Evolutionary conservation across 1,139 yeast species (phyloP).

Genomic region (Suhomyces wounanorum): DNA sequence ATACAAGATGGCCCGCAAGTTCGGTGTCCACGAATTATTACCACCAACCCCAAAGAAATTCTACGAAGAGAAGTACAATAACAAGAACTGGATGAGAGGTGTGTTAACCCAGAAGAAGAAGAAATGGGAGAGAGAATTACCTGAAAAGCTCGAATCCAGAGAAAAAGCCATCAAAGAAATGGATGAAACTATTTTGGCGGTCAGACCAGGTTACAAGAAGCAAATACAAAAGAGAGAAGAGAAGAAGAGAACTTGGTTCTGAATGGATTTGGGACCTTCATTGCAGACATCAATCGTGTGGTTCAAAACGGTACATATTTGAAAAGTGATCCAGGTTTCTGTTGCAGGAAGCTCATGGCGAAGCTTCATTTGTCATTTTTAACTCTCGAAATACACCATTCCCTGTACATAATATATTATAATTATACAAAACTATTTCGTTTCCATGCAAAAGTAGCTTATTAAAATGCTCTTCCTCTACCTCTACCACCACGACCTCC

Average conservation of each 20-base stretch:
- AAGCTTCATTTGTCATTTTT: not conserved
- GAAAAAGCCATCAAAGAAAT: slow-evolving; percentile 68
- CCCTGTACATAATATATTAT: slow-evolving; percentile 12
- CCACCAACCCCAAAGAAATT: slow-evolving; percentile 78
- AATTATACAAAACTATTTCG: slow-evolving; percentile 8
- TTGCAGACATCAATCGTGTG: not conserved
- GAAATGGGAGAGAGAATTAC: slow-evolving; percentile 74
- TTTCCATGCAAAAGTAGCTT: slow-evolving; percentile 3
- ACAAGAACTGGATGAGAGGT: slow-evolving; percentile 76
- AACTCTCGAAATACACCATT: not conserved
- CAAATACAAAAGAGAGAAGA: slow-evolving; percentile 54
- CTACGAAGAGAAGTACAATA: slow-evolving; percentile 74
- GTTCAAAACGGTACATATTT: not conserved
- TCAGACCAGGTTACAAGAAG: slow-evolving; percentile 63
- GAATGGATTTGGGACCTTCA: not conserved
- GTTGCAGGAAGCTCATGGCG: not conserved
- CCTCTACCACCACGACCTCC: slow-evolving; percentile 26
- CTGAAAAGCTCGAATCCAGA: slow-evolving; percentile 61
- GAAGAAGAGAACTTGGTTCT: slow-evolving; percentile 51
- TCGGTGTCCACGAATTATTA: slow-evolving; percentile 75
- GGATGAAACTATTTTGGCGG: slow-evolving; percentile 68
- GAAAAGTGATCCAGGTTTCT: not conserved
- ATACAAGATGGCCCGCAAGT: slow-evolving; percentile 78
- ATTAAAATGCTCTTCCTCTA: slow-evolving; percentile 14
- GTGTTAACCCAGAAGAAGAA: slow-evolving; percentile 77